phyloP scores from a whole-genome alignment of 108 stramenopile species.

The Cylindrotheca fusiformis region DNA sequence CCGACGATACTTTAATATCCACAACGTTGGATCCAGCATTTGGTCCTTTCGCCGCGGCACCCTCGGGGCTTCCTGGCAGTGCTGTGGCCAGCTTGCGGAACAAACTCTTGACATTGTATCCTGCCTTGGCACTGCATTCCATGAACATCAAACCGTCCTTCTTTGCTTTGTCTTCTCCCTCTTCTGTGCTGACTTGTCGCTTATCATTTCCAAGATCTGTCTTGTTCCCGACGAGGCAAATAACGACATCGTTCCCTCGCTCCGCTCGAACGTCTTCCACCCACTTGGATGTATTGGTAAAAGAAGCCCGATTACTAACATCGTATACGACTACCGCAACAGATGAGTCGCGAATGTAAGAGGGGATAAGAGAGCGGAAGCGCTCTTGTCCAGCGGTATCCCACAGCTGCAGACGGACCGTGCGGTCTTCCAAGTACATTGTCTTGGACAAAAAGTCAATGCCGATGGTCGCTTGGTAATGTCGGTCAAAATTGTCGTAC shows the following conservation, averaged over 20 bases:
- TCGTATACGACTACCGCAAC: slow-evolving; percentile 99
- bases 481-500: slow-evolving; percentile 95
- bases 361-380: slow-evolving; percentile 93
- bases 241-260: slow-evolving; percentile 96
- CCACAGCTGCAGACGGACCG: slow-evolving; percentile 99
- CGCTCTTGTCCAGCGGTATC: slow-evolving; percentile 99
- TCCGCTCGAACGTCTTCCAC: slow-evolving; percentile 98
- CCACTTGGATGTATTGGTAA: slow-evolving; percentile 98
- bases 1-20: slow-evolving; percentile 91
- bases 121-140: slow-evolving; percentile 98
- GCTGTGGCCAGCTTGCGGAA: slow-evolving; percentile 97
- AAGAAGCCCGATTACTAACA: slow-evolving; percentile 95
- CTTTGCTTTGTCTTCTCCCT: slow-evolving; percentile 95
- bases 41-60: slow-evolving; percentile 27
- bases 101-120: slow-evolving; percentile 96
- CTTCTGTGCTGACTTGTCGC: slow-evolving; percentile 94
- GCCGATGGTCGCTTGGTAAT: slow-evolving; percentile 98
- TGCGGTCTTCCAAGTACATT: slow-evolving; percentile 97
- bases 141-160: slow-evolving; percentile 95
- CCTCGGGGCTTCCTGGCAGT: slow-evolving; percentile 90
- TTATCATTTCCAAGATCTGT: slow-evolving; percentile 97
- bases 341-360: slow-evolving; percentile 97
- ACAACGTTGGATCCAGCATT: slow-evolving; percentile 76
- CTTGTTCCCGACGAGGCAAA: slow-evolving; percentile 99
- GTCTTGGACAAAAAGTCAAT: slow-evolving; percentile 99